Base-by-base conservation (phyloP, 805 yeast genomes). In the Candida coleopterorum region DNA sequence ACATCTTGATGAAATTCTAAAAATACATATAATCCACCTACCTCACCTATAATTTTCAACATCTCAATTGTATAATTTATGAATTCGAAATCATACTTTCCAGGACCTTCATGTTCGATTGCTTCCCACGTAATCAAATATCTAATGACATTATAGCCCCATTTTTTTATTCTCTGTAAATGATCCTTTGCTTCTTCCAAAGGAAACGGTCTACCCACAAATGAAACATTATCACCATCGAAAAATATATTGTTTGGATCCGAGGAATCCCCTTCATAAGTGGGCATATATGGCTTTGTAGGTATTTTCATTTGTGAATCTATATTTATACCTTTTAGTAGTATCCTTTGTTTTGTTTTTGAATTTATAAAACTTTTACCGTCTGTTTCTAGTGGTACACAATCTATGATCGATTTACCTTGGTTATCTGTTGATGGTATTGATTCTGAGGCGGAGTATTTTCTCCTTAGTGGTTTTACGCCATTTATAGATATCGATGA, bases 1-100 rank as follows among this genome's bases (percentile, higher is more conserved):
- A 81, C 94, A 55, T 89, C 97, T 56, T 89, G 97, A 55, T 89
- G 97, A 1, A 94, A 86, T 52, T 89, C 96, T 45, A 89, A 54
- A 46, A 84, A 79, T 6, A 87, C 85, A 48, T 82, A 84, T 14
- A 88, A 54, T 0, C 89, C 90, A 1, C 93, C 95, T 20, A 77
- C 64, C 14, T 68, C 52, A 31, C 74, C 68, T 10, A 84, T 70
- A 6, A 77, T 72, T 37, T 70, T 64, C 37, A 89, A 58, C 4
- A 87, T 61, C 37, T 78, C 64, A 28, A 81, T 63, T 0, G 93
- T 77, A 55, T 80, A 85, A 18, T 79, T 77, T 34, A 87, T 72
- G 50, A 75, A 89, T 14, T 78, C 87, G 18, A 74, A 76, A 56
- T 89, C 97, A 53, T 88, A 89, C 8, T 56, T 56, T 0, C 85